Conservation (phyloP, 2,329 filamentous ascomycete genomes). For the Aspergillus ibericus region DNA sequence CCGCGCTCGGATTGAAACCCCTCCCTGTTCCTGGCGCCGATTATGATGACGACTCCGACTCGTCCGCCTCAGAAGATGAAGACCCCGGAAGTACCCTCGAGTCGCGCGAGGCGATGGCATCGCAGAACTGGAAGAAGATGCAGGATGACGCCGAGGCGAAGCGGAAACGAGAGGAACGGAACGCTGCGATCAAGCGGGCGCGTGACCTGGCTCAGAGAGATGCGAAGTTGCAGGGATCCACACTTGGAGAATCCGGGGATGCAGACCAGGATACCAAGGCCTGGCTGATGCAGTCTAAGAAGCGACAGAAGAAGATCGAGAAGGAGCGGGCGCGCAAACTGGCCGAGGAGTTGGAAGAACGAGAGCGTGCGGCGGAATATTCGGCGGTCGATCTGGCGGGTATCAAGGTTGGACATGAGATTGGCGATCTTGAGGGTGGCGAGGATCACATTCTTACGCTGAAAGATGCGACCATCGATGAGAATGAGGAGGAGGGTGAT, state of each 20-base stretch:
- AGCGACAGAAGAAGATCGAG: constrained; percentile 87
- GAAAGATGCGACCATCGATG: constrained; percentile 86
- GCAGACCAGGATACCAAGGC: constrained; percentile 73
- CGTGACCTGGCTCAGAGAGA: constrained; percentile 79
- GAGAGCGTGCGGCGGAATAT: constrained; percentile 73
- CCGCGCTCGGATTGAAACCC: constrained; percentile 85
- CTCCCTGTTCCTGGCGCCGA: constrained; percentile 73
- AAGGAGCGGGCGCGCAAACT: constrained; percentile 66
- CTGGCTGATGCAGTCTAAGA: constrained; percentile 89
- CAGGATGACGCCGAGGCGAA: constrained; percentile 71
- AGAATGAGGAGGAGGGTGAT: constrained; percentile 83
- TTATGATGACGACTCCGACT: constrained; percentile 46
- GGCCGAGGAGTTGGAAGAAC: constrained; percentile 76
- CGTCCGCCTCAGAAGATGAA: constrained; percentile 54
- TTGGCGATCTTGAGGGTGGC: constrained; percentile 72
- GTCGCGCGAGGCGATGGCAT: constrained; percentile 52
- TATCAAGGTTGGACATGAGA: constrained; percentile 86
- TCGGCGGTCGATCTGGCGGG: constrained; percentile 83
- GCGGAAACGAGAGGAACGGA: constrained; percentile 73
- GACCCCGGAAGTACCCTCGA: constrained; percentile 82
- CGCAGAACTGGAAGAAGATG: constrained; percentile 55
- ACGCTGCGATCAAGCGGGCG: constrained; percentile 81
- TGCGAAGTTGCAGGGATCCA: constrained; percentile 74
- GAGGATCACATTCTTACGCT: constrained; percentile 89
- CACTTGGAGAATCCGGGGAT: constrained; percentile 73